Evolutionary conservation across 176 grass and related monocot genomes (phyloP).

Genomic region (Zea mays): Zm-B73-REFERENCE-NAM-5.0 NC_050096.1:288237501-288238000

Average conservation of each 20-base stretch:
- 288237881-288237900: neutral
- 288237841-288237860: neutral
- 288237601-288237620: constrained; percentile 6
- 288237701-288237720: neutral
- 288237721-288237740: neutral
- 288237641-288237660: neutral
- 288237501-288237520: neutral
- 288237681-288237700: no score
- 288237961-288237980: neutral
- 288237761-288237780: neutral
- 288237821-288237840: neutral
- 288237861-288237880: neutral
- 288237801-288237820: neutral
- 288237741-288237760: neutral
- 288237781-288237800: neutral
- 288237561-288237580: constrained; percentile 12
- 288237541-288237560: neutral
- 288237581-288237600: neutral
- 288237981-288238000: neutral
- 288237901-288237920: neutral
- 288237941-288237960: neutral
- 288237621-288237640: constrained; percentile 30
- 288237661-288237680: neutral
- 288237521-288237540: neutral
- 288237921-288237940: neutral